Conservation (phyloP, 352 stramenopile species). For the Pythium plurisporium region DNA sequence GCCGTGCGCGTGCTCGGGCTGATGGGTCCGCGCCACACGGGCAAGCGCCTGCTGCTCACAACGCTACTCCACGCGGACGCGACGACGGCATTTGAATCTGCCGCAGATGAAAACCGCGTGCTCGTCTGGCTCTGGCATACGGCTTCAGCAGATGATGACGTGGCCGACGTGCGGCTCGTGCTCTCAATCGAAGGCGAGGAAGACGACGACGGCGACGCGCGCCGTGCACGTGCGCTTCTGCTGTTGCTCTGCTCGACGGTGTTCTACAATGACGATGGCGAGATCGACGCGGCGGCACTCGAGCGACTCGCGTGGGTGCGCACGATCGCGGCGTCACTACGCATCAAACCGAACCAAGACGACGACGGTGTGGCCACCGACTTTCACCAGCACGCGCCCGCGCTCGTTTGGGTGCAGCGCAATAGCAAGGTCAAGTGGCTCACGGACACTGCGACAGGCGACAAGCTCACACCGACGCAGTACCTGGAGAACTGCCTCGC, state of each 20-base stretch:
- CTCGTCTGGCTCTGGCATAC: slow-evolving; percentile 46
- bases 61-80: slow-evolving; percentile 33
- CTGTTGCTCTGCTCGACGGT: slow-evolving; percentile 57
- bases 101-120: slow-evolving; percentile 15
- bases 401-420: slow-evolving; percentile 54
- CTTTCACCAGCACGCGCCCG: slow-evolving; percentile 46
- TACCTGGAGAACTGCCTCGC: slow-evolving; percentile 47
- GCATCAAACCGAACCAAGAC: slow-evolving; percentile 57
- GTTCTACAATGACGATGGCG: slow-evolving; percentile 54
- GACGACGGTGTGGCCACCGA: slow-evolving; percentile 38
- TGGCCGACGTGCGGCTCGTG: slow-evolving; percentile 12
- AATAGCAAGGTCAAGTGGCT: slow-evolving; percentile 78
- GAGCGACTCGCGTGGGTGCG: slow-evolving; percentile 47
- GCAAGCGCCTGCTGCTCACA: slow-evolving; percentile 44
- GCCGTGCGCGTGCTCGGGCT: slow-evolving; percentile 41
- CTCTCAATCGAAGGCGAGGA: slow-evolving; percentile 11
- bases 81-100: background rate
- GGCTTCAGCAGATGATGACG: background rate
- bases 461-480: slow-evolving; percentile 41
- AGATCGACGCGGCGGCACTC: slow-evolving; percentile 40
- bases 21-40: slow-evolving; percentile 31
- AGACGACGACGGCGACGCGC: slow-evolving; percentile 11
- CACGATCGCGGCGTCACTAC: slow-evolving; percentile 31
- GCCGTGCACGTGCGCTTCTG: slow-evolving; percentile 29
- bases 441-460: slow-evolving; percentile 34